phyloP scores from a whole-genome alignment of 2,329 filamentous ascomycete genomes.

The Plenodomus biglobosus region DNA sequence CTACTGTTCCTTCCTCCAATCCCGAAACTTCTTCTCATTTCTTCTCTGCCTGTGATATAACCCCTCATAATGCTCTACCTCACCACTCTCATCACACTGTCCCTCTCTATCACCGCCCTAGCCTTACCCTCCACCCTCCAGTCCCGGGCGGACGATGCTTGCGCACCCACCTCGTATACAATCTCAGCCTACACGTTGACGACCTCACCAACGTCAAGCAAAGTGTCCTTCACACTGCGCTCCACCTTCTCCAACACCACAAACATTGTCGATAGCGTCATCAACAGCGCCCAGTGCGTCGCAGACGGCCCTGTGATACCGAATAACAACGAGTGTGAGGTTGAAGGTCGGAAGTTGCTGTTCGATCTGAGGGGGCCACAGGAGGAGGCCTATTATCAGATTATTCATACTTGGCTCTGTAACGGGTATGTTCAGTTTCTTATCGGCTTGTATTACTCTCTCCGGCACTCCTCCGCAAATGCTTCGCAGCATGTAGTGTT shows the following conservation, averaged over 20 bases:
- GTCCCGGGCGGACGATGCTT: conserved; percentile 13
- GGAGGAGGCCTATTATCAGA: conserved; percentile 24
- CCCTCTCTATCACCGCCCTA: conserved; percentile 23
- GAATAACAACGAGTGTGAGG: conserved; percentile 24
- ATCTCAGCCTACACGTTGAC: conserved; percentile 26
- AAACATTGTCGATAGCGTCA: conserved; percentile 22
- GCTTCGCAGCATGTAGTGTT: no score
- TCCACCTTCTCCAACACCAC: conserved; percentile 19
- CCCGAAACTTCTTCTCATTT: no score
- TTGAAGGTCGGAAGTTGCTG: conserved; percentile 16
- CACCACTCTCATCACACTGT: conserved; percentile 11
- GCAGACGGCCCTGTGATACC: conserved; percentile 17
- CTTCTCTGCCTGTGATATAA: no score
- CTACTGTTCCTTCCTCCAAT: no score
- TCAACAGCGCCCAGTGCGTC: conserved; percentile 20
- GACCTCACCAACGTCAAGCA: conserved; percentile 11
- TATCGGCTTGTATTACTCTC: background rate
- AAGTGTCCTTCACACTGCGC: conserved; percentile 30
- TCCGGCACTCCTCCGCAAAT: no score
- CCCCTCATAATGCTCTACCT: conserved; percentile 12
- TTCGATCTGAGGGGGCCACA: conserved; percentile 25
- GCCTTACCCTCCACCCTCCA: conserved; percentile 16
- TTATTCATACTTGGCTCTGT: conserved; percentile 35
- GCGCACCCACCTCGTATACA: conserved; percentile 29
- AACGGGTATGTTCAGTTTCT: conserved; percentile 23